Percentiles rank a stretch among this genome's conserved stretches.
Conservation (phyloP, 1,139 yeast genomes). For the Saccharomyces pastorianus region DNA sequence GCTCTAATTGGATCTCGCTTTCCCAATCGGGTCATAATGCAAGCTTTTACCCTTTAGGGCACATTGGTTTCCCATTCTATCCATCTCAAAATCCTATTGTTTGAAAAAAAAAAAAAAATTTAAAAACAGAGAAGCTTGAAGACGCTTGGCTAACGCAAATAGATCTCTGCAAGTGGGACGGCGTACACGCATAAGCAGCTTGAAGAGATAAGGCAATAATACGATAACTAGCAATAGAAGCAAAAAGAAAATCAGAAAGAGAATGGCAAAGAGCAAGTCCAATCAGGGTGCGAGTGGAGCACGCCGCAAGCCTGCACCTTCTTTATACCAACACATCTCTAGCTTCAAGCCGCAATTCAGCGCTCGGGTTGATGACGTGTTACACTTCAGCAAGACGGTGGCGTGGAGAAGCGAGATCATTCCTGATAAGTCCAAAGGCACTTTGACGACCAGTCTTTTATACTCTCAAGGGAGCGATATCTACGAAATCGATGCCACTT, state of each 20-base stretch:
- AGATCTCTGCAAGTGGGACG: background rate
- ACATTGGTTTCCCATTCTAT: background rate
- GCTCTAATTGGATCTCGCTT: background rate
- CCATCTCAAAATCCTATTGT: background rate
- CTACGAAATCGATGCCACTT: constrained; percentile 24
- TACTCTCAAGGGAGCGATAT: constrained; percentile 29
- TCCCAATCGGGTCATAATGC: background rate
- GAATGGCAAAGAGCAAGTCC: background rate
- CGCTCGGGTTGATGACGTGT: constrained; percentile 17
- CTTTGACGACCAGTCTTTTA: constrained; percentile 21
- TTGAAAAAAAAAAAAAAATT: background rate
- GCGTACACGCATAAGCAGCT: no score
- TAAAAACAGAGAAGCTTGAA: background rate
- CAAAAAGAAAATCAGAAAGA: background rate
- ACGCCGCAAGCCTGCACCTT: constrained; percentile 28
- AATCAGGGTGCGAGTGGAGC: background rate
- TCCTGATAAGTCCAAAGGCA: constrained; percentile 22
- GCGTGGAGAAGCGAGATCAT: constrained; percentile 24
- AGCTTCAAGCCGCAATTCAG: constrained; percentile 56
- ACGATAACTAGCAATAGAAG: background rate
- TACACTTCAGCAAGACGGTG: constrained; percentile 18
- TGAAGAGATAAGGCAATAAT: background rate
- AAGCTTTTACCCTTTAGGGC: background rate
- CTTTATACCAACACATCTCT: constrained; percentile 50
- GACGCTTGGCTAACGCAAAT: background rate